Evolutionary conservation across 805 yeast species (phyloP).

Genomic region (Pichia heedii): DNA sequence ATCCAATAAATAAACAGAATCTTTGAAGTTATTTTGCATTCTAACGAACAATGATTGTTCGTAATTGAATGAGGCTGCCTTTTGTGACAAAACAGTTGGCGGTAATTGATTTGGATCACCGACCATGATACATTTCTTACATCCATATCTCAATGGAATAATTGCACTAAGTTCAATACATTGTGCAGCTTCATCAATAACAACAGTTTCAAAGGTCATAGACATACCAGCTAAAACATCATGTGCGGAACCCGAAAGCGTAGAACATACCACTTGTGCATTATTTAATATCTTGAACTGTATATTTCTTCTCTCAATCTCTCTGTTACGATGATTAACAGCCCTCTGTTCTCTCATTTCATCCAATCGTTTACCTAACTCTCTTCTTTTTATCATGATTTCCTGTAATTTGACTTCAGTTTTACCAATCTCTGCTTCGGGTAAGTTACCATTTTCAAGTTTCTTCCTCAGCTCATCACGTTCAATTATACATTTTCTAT

Average conservation of each 20-base stretch:
- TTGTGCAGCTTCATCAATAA: conserved; percentile 96
- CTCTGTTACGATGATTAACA: conserved; percentile 63
- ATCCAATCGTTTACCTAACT: conserved; percentile 65
- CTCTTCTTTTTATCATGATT: conserved; percentile 53
- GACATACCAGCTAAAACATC: conserved; percentile 69
- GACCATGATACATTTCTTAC: conserved; percentile 86
- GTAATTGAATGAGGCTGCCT: conserved; percentile 70
- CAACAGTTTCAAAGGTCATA: conserved; percentile 77
- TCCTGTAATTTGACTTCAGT: conserved; percentile 45
- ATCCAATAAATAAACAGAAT: conserved; percentile 63
- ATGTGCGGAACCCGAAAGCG: conserved; percentile 92
- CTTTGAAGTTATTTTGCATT: conserved; percentile 63
- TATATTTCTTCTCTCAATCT: conserved; percentile 63
- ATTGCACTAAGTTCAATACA: conserved; percentile 88
- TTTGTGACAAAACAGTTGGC: conserved; percentile 88
- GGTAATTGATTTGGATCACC: conserved; percentile 99
- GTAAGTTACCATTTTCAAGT: conserved; percentile 18
- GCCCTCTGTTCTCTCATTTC: conserved; percentile 68
- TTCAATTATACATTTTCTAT: conserved; percentile 43
- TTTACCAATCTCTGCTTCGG: conserved; percentile 37
- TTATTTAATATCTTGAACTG: conserved; percentile 64
- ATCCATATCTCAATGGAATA: conserved; percentile 88
- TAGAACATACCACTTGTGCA: conserved; percentile 84
- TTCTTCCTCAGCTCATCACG: conserved; percentile 45
- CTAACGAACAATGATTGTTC: conserved; percentile 92